These are phyloP conservation scores for Dictyostelium capitatum DNA, from an alignment of 78 protist species.

Conservation along the genomic window DNA sequence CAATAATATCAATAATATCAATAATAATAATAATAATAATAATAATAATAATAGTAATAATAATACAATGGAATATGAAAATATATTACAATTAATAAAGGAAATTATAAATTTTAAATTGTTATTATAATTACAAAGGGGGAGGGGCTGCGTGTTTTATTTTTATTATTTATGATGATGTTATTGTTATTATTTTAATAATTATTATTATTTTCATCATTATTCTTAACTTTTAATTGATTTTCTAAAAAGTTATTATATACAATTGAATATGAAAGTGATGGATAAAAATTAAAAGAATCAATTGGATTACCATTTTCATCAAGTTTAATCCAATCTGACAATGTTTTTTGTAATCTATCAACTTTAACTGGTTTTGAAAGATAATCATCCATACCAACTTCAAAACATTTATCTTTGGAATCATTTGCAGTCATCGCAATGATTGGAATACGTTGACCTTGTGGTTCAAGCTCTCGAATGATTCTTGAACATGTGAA, in stretches of 20 bases:
- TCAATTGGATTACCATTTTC: conserved; percentile 6
- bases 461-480: conserved; percentile 62
- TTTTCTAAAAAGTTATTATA: neutral
- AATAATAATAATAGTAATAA: too few relatives aligned
- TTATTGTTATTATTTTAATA: neutral
- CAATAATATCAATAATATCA: too few relatives aligned
- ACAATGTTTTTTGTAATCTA: conserved; percentile 23
- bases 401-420: conserved; percentile 45
- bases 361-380: conserved; percentile 81
- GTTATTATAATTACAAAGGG: neutral
- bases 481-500: conserved; percentile 79
- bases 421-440: conserved; percentile 85
- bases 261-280: neutral
- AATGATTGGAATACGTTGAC: conserved; percentile 79
- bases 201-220: neutral
- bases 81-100: too few relatives aligned
- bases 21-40: too few relatives aligned
- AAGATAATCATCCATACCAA: conserved; percentile 84
- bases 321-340: conserved; percentile 33
- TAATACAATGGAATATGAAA: too few relatives aligned
- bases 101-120: too few relatives aligned
- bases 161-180: neutral
- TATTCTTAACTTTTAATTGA: neutral
- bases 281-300: neutral
- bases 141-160: neutral